Base-by-base conservation (phyloP, 306 rosid species). In the Oxytropis ochrocephala region DNA sequence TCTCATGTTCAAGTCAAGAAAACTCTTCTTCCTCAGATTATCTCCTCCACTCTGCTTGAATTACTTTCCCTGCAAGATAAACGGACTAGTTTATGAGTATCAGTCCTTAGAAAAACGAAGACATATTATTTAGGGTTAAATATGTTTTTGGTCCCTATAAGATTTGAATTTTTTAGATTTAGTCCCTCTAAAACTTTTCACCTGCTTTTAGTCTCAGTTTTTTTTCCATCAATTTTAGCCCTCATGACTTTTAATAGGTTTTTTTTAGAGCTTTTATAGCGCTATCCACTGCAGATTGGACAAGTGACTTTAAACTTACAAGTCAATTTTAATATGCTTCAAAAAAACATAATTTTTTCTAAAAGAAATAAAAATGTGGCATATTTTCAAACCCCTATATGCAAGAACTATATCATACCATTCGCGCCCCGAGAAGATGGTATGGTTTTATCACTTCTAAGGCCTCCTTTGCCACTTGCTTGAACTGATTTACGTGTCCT, bases 1-100 rank as follows among this genome's bases (percentile, higher is more conserved):
- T 38, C 61, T 44, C 68, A 5, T 43, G 83, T 72, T 76, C 21
- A 52, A 42, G 75, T 47, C 63, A 76, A 52, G 63, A 64, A 83
- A 75, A 55, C 35, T 54, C 14, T 16, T 43, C 52, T 42, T 32
- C 65, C 16, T 12, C n/a, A 38, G 10, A 21, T 85, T 75, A 91
- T 81, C 97, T 88, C 84, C 81, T 91, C 97, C 97, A 91, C 70
- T 86, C 97, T 38, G 87, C 91, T 78, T 88, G 97, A 71, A 72
- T 55, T 72, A 78, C 80, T 83, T 85, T 86, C 19, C 81, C 97
- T 91, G 81, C 80, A 78, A 76, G 63, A 80, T 38, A 67, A 76
- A 24, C 18, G 52, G 11, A 17, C 16, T 36, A 53, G 74, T 55
- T 53, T 14, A 11, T 39, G 29, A 50, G 12, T 67, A 76, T 63